These are phyloP conservation scores for Coemansia sp. DNA, from an alignment of 192 early-diverging fungal species.

Conservation along the genomic window DNA sequence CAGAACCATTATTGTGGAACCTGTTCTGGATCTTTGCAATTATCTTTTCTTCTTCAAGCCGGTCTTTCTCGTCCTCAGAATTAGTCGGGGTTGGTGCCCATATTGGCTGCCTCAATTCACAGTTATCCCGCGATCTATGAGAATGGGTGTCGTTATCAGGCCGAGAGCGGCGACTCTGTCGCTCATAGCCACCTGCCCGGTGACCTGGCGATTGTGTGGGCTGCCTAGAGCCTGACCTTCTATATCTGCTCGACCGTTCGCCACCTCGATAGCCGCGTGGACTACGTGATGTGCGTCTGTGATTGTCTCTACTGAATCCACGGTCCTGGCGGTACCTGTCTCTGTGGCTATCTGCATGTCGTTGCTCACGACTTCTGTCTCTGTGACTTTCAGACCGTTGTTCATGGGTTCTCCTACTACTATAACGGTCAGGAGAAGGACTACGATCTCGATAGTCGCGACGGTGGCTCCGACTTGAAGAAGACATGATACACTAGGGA, in stretches of 20 bases:
- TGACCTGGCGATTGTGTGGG: neutral
- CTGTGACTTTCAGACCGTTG: neutral
- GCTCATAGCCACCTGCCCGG: neutral
- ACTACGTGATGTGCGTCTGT: neutral
- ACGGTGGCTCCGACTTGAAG: neutral
- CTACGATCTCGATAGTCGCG: neutral
- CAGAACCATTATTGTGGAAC: conserved; percentile 13
- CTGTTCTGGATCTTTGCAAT: conserved; percentile 28
- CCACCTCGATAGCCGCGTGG: neutral
- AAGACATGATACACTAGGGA: neutral
- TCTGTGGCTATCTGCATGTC: neutral
- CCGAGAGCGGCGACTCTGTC: neutral
- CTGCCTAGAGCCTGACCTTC: neutral
- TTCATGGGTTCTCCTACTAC: neutral
- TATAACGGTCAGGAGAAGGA: neutral
- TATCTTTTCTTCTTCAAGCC: conserved; percentile 27
- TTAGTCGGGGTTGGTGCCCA: conserved; percentile 61
- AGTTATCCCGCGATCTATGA: conserved; percentile 16
- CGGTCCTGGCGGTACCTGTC: neutral
- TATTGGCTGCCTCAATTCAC: conserved; percentile 54
- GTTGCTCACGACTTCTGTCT: neutral
- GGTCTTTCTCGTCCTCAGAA: conserved; percentile 55
- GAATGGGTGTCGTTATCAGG: neutral
- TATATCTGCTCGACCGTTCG: neutral
- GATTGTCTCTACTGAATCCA: neutral